Percentiles rank a stretch among this genome's conserved stretches.
Conservation (phyloP, 345 rosid genomes). For the Eucalyptus brandiana region DNA sequence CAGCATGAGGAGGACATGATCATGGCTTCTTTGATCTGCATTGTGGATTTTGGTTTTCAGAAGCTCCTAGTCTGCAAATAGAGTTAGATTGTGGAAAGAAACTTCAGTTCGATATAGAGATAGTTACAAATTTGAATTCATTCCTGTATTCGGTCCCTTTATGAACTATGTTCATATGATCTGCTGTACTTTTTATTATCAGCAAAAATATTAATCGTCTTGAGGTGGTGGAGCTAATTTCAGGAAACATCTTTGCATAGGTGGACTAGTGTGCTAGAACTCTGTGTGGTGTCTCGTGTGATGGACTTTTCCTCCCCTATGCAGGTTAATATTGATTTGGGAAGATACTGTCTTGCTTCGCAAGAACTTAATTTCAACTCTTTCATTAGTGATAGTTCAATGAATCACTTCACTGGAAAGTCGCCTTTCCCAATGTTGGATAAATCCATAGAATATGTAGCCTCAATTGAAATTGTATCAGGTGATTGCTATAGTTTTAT, state of each 20-base stretch:
- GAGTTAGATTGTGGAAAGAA: slow-evolving; percentile 81
- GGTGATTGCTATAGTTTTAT: slow-evolving; percentile 19
- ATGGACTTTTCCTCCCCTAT: not conserved
- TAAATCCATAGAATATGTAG: slow-evolving; percentile 64
- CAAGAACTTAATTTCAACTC: slow-evolving; percentile 16
- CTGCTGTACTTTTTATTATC: not conserved
- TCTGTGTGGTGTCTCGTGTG: not conserved
- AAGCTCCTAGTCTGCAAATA: slow-evolving; percentile 80
- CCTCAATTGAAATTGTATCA: slow-evolving; percentile 48
- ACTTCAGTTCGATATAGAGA: slow-evolving; percentile 81
- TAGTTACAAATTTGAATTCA: slow-evolving; percentile 1
- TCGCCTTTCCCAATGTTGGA: slow-evolving; percentile 82
- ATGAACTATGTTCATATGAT: not conserved
- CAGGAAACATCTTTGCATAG: not conserved
- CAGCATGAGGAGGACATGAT: slow-evolving; percentile 73
- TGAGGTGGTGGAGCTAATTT: not conserved
- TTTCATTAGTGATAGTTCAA: slow-evolving; percentile 23
- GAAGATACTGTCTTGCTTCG: slow-evolving; percentile 3
- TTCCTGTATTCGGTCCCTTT: not conserved
- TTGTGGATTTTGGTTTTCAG: slow-evolving; percentile 59
- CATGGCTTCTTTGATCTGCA: slow-evolving; percentile 88
- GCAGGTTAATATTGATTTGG: slow-evolving; percentile 41
- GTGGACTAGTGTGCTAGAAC: not conserved
- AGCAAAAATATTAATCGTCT: not conserved
- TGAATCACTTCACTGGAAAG: slow-evolving; percentile 35